These are phyloP conservation scores for Psilocybe cubensis DNA, from an alignment of 768 basidiomycete genomes.

Conservation along the genomic window DNA sequence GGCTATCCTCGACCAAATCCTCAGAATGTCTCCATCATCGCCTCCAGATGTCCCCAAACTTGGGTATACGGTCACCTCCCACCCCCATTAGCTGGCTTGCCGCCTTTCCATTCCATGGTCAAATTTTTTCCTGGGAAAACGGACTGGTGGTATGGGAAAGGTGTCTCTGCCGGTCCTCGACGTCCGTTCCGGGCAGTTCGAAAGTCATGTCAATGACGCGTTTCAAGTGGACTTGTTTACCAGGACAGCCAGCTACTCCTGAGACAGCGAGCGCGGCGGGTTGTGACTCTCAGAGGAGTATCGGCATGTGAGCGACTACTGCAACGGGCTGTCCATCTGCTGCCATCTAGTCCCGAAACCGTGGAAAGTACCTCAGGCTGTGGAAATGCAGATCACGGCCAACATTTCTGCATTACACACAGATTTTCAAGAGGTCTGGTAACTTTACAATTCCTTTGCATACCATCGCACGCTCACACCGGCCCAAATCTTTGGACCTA, in stretches of 20 bases:
- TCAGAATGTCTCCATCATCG: not conserved
- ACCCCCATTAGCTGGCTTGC: conserved; percentile 5
- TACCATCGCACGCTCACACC: conserved; percentile 12
- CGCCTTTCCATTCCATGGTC: conserved; percentile 1
- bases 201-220: conserved; percentile 5
- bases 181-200: conserved; percentile 1
- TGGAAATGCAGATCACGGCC: not conserved
- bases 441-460: not conserved
- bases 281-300: not conserved
- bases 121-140: conserved; percentile 5
- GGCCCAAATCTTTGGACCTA: conserved; percentile 10
- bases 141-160: not conserved
- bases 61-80: not conserved
- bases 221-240: conserved; percentile 1
- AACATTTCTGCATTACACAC: conserved; percentile 4
- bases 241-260: conserved; percentile 3
- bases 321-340: not conserved
- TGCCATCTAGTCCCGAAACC: not conserved
- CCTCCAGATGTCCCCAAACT: not conserved
- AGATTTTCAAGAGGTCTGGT: conserved; percentile 6
- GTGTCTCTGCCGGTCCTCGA: conserved; percentile 9
- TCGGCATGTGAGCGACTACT: not conserved
- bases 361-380: not conserved
- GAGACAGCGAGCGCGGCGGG: conserved; percentile 9
- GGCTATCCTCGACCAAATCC: conserved; percentile 1